Base-by-base conservation (phyloP, 768 basidiomycete genomes). In the Boletus vinaceobasis region DNA sequence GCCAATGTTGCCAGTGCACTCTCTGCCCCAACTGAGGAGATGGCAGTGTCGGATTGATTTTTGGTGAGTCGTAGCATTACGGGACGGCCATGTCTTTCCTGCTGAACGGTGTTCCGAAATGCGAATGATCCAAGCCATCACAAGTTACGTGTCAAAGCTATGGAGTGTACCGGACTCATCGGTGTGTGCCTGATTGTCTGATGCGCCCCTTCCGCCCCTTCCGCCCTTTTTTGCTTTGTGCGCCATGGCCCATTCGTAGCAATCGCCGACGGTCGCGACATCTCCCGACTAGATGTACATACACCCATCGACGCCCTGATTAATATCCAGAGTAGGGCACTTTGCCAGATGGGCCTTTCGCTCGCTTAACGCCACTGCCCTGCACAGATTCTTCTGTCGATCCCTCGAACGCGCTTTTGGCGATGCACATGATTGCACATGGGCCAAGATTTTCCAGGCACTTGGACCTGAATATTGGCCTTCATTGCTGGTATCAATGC, bases 141-240 rank as follows among this genome's bases (percentile, higher is more conserved):
- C 27, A 86, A 85, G 65, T 63, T 94, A 48, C 76, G 88, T 23
- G 80, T 84, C 38, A 91, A 93, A 65, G 90, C 90, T 1, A 93
- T 96, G 89, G 93, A 95, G 65, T 93, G 92, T 68, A 91, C 90
- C 0, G 89, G 89, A 7, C 74, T 93, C 21, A 87, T 92, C 56
- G 92, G 92, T 92, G 38, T 17, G 82, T 69, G 21, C 42, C 59
- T 53, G 43, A 33, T 43, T 15, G 17, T 33, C n/a, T 17, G 37
- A 46, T 23, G 23, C 23, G 23, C 23, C 23, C 23, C 23, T 23
- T 23, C 23, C 23, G 23, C 23, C 23, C 23, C 23, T n/a, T n/a
- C n/a, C 23, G 2, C 23, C 23, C 23, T 23, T 23, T 7, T 9
- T 9, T 26, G 5, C 29, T 42, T 31, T n/a, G n/a, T 23, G 35